Evolutionary conservation across 805 yeast species (phyloP).

Genomic region (Sungouiella blattae): DNA sequence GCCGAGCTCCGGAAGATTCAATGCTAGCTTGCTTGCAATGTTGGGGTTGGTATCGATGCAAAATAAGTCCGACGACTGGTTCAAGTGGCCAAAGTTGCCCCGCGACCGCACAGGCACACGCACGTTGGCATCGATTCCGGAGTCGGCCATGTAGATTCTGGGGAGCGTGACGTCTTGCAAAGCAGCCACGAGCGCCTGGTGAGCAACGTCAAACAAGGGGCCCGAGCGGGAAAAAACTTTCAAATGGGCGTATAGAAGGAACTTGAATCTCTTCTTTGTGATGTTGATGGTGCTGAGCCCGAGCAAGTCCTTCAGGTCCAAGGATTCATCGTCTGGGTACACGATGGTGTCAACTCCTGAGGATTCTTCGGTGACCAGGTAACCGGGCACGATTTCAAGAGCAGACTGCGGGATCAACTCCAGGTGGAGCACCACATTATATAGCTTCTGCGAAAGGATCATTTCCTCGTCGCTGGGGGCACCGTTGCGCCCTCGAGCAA

Average conservation of each 20-base stretch:
- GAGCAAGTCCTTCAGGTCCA: slow-evolving; percentile 22
- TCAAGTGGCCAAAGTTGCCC: slow-evolving; percentile 50
- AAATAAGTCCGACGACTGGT: slow-evolving; percentile 28
- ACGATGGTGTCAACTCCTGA: slow-evolving; percentile 15
- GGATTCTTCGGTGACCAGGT: slow-evolving; percentile 15
- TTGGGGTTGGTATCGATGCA: slow-evolving; percentile 49
- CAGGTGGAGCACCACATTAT: slow-evolving; percentile 58
- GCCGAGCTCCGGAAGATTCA: slow-evolving; percentile 39
- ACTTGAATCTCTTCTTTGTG: slow-evolving; percentile 23
- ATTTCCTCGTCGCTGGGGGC: slow-evolving; percentile 87
- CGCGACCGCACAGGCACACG: slow-evolving; percentile 51
- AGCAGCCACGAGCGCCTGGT: slow-evolving; percentile 65
- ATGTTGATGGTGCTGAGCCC: slow-evolving; percentile 19
- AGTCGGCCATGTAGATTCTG: slow-evolving; percentile 52
- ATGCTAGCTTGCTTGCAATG: slow-evolving; percentile 30
- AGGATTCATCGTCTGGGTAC: slow-evolving; percentile 57
- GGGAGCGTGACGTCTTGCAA: slow-evolving; percentile 62
- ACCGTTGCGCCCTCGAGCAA: slow-evolving; percentile 70
- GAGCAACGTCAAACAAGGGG: slow-evolving; percentile 73
- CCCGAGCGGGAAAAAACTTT: slow-evolving; percentile 80
- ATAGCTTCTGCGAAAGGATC: slow-evolving; percentile 62
- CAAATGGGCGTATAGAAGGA: slow-evolving; percentile 65
- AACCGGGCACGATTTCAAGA: slow-evolving; percentile 14
- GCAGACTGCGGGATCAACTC: slow-evolving; percentile 40
- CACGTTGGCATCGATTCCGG: slow-evolving; percentile 52